Evolutionary conservation across 306 rosid species (phyloP), one percentile per base, ranked within the genome.

Genomic region (Acmispon strigosus): DNA sequence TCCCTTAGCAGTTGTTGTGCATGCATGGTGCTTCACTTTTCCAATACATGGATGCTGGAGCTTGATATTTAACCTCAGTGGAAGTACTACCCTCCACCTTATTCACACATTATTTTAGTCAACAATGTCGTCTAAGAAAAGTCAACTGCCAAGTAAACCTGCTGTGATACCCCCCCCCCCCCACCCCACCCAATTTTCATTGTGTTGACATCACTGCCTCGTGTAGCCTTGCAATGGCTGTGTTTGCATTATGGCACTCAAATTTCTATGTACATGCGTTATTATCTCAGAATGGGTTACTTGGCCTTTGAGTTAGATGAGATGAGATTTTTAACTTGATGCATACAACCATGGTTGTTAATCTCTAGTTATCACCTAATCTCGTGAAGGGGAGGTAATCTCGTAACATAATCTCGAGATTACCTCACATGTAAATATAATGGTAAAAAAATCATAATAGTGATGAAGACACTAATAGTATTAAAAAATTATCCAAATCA

Each of bases 281-380:
- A 73, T 6, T 72, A 32, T 36, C 24, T 69, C 44, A 37, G 62
- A 49, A 52, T 37, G 19, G 52, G 34, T 73, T 39, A 39, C 53
- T 61, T 73, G 53, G 32, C 44, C 42, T 41, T 60, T 18, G n/a
- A 61, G 22, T 76, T 32, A 69, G 76, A 53, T 43, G 39, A 61
- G 66, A 15, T 41, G 56, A 69, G 37, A 62, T 34, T 52, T 14
- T 51, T 62, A 34, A 63, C 57, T 74, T 41, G 55, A 73, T 53
- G 49, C 47, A 63, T 9, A 4, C 50, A 17, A 4, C 57, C n/a
- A n/a, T n/a, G n/a, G n/a, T n/a, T n/a, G n/a, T n/a, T n/a, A n/a
- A n/a, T n/a, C n/a, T n/a, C n/a, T n/a, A n/a, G n/a, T n/a, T n/a
- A n/a, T n/a, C n/a, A n/a, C n/a, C n/a, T n/a, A n/a, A n/a, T n/a